These are phyloP conservation scores for Metschnikowia orientalis DNA, from an alignment of 805 yeast genomes.

Conservation along the genomic window DNA sequence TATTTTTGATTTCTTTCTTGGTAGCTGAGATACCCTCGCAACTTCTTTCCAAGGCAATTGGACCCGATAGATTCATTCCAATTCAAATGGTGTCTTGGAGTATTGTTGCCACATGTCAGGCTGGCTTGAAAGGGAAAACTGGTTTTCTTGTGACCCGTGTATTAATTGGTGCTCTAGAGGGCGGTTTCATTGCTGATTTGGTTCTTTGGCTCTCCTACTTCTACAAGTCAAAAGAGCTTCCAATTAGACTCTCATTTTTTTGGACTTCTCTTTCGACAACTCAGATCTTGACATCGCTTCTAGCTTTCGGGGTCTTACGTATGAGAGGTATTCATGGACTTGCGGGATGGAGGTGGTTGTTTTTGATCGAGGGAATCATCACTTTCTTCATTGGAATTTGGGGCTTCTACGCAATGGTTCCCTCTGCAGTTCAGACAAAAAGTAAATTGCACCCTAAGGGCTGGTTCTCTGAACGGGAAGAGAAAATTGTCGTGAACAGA, in stretches of 20 bases:
- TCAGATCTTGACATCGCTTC: constrained; percentile 41
- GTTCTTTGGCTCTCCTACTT: constrained; percentile 60
- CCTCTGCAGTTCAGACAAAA: constrained; percentile 51
- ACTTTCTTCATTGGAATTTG: constrained; percentile 51
- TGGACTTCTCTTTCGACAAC: constrained; percentile 54
- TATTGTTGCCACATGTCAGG: constrained; percentile 50
- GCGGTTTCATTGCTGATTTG: constrained; percentile 56
- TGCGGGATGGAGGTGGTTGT: constrained; percentile 63
- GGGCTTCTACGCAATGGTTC: constrained; percentile 47
- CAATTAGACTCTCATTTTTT: constrained; percentile 55
- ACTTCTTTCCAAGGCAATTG: constrained; percentile 56
- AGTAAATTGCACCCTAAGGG: constrained; percentile 49
- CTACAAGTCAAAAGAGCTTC: constrained; percentile 55
- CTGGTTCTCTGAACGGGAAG: constrained; percentile 47
- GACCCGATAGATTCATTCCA: constrained; percentile 62
- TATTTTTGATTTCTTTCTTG: constrained; percentile 49
- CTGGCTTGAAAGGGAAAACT: constrained; percentile 35
- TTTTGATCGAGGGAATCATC: constrained; percentile 57
- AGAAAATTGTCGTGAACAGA: constrained; percentile 53
- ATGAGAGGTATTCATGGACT: constrained; percentile 43
- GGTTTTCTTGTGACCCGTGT: constrained; percentile 48
- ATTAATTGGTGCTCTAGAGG: constrained; percentile 55
- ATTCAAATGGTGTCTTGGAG: constrained; percentile 56
- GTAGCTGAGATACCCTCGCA: constrained; percentile 63
- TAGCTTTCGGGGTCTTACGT: constrained; percentile 50